Percentiles rank a stretch among this genome's conserved stretches.
phyloP scores from a whole-genome alignment of 208 protist genomes.

The Acanthamoeba sp. region DNA sequence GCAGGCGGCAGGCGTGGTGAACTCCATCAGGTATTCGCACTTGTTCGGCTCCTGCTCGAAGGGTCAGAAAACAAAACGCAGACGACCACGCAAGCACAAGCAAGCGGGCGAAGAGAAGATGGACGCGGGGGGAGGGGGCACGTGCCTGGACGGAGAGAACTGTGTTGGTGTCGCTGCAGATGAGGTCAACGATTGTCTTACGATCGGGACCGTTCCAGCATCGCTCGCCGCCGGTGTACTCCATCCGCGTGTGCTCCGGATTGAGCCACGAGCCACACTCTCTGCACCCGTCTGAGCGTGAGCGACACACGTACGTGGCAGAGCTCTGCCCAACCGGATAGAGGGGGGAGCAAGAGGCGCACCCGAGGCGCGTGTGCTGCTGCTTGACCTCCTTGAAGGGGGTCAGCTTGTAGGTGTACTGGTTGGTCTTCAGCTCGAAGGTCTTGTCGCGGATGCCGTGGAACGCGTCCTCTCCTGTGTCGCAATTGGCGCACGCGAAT shows the following conservation, averaged over 20 bases:
- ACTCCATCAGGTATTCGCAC: constrained; percentile 87
- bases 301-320: background rate
- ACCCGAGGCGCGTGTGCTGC: constrained; percentile 57
- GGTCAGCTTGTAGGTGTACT: constrained; percentile 71
- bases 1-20: constrained; percentile 86
- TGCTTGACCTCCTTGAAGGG: constrained; percentile 66
- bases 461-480: constrained; percentile 32
- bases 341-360: background rate
- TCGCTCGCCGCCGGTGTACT: constrained; percentile 79
- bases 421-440: constrained; percentile 15
- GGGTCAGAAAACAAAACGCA: background rate
- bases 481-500: background rate
- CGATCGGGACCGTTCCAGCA: constrained; percentile 90
- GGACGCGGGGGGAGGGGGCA: too few species aligned
- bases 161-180: constrained; percentile 83
- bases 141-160: constrained; percentile 61
- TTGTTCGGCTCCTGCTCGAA: constrained; percentile 83
- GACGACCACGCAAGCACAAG: too few species aligned
- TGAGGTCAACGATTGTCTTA: constrained; percentile 79
- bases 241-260: constrained; percentile 75
- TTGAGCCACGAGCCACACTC: constrained; percentile 34
- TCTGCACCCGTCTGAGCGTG: background rate
- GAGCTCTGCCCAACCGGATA: background rate
- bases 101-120: too few species aligned
- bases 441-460: constrained; percentile 14